Conservation (phyloP, 768 basidiomycete genomes). For the Lactarius akahatsu region DNA sequence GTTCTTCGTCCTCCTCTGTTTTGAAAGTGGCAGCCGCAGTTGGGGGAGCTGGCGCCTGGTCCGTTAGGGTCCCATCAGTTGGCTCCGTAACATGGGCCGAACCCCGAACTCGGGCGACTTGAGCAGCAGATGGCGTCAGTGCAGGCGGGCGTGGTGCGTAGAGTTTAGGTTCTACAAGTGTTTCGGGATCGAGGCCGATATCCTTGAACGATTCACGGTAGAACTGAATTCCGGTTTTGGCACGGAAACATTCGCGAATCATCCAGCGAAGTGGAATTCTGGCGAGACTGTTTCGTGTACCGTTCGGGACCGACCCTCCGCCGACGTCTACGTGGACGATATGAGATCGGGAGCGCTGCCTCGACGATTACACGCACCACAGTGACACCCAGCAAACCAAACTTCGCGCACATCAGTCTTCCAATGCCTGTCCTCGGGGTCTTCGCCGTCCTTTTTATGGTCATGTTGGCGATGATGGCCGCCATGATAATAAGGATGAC, state of each 20-base stretch:
- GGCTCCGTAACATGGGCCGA: slow-evolving; percentile 9
- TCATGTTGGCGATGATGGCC: slow-evolving; percentile 31
- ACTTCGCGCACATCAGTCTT: slow-evolving; percentile 70
- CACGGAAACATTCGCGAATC: slow-evolving; percentile 51
- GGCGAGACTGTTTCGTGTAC: slow-evolving; percentile 56
- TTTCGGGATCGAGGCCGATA: slow-evolving; percentile 36
- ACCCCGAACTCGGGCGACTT: not conserved
- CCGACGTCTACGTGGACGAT: slow-evolving; percentile 56
- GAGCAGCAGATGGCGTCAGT: not conserved
- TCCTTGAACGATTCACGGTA: slow-evolving; percentile 34
- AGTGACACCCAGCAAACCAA: slow-evolving; percentile 78
- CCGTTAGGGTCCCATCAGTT: slow-evolving; percentile 29
- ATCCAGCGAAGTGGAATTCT: slow-evolving; percentile 67
- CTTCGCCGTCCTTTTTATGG: slow-evolving; percentile 36
- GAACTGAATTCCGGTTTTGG: slow-evolving; percentile 45
- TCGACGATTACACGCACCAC: slow-evolving; percentile 44
- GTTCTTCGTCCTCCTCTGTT: slow-evolving; percentile 62
- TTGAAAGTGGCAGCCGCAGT: slow-evolving; percentile 32
- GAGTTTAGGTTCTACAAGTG: slow-evolving; percentile 31
- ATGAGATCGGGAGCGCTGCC: not conserved
- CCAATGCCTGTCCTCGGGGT: slow-evolving; percentile 38
- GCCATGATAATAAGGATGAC: slow-evolving; percentile 28
- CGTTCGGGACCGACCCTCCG: slow-evolving; percentile 65
- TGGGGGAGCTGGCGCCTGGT: slow-evolving; percentile 15
- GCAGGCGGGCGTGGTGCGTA: slow-evolving; percentile 28